A percentile compares a stretch with the other conserved stretches of the same genome.
phyloP scores from a whole-genome alignment of 1,284 basidiomycete species.

The Ceratobasidium sp. region DNA sequence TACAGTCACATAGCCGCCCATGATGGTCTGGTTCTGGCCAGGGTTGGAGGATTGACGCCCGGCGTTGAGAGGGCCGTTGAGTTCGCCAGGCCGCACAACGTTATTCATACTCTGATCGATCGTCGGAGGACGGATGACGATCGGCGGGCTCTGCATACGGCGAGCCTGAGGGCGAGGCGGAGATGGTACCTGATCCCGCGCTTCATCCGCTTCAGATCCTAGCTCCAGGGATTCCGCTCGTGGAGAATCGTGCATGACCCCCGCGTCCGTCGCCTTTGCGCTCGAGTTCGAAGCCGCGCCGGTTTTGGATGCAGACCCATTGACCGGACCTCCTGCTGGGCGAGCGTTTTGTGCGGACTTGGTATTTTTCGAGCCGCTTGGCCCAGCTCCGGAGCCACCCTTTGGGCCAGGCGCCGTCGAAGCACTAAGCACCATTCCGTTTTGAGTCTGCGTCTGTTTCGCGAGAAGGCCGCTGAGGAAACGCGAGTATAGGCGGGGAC shows the following conservation, averaged over 20 bases:
- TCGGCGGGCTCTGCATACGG: constrained; percentile 32
- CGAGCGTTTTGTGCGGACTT: background rate
- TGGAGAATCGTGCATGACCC: constrained; percentile 38
- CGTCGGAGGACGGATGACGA: constrained; percentile 36
- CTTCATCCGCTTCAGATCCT: constrained; percentile 13
- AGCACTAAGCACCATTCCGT: constrained; percentile 7
- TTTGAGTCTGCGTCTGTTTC: constrained; percentile 56
- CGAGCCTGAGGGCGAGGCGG: background rate
- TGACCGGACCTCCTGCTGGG: background rate
- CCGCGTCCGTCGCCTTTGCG: constrained; percentile 36
- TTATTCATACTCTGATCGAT: constrained; percentile 39
- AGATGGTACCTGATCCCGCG: constrained; percentile 18
- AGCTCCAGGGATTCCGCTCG: background rate
- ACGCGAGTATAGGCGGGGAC: constrained; percentile 82
- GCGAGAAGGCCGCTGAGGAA: constrained; percentile 79
- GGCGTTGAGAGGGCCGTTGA: constrained; percentile 8
- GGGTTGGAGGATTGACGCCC: background rate
- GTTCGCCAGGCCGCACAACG: background rate
- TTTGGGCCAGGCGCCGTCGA: background rate
- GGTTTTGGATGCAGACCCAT: background rate
- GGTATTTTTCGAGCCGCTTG: background rate
- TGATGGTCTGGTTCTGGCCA: constrained; percentile 55
- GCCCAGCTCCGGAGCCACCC: constrained; percentile 14
- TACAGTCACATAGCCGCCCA: constrained; percentile 55
- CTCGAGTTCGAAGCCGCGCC: constrained; percentile 10